Conservation (phyloP, 352 stramenopile genomes). For the Globisporangium spiculum region DNA sequence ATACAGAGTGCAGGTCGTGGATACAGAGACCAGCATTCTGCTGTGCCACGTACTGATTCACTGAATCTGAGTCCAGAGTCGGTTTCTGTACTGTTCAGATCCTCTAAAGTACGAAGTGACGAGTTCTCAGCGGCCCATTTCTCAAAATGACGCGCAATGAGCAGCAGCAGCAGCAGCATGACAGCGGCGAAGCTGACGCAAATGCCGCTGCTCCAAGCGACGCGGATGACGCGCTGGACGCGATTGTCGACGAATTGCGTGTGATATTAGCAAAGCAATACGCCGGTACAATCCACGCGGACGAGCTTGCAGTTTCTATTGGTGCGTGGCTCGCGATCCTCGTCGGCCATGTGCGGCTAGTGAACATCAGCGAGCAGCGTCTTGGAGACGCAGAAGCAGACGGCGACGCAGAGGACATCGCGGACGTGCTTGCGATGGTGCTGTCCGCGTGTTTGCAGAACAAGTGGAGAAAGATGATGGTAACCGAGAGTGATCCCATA, state of each 20-base stretch:
- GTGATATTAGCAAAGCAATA: background rate
- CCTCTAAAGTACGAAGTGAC: conserved; percentile 10
- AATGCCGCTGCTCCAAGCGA: background rate
- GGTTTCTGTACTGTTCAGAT: background rate
- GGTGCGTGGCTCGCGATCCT: conserved; percentile 1
- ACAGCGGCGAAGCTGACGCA: background rate
- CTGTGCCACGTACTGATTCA: background rate
- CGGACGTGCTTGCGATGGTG: conserved; percentile 10
- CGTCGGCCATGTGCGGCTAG: background rate
- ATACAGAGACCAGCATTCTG: conserved; percentile 5
- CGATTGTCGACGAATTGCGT: conserved; percentile 1
- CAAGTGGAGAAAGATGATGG: background rate
- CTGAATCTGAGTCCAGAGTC: conserved; percentile 5
- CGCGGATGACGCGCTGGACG: background rate
- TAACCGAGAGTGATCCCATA: background rate
- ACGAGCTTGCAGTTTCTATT: background rate
- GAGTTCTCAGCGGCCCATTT: background rate
- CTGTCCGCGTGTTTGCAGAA: background rate
- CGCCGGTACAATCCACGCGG: background rate
- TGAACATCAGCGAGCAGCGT: background rate
- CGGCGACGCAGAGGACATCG: conserved; percentile 8
- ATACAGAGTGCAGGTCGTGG: conserved; percentile 1
- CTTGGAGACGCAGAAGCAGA: background rate
- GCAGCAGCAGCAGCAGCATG: background rate
- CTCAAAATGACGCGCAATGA: background rate